Evolutionary conservation across 148 eudicot genomes (phyloP).

Genomic region (Cornus florida): DNA sequence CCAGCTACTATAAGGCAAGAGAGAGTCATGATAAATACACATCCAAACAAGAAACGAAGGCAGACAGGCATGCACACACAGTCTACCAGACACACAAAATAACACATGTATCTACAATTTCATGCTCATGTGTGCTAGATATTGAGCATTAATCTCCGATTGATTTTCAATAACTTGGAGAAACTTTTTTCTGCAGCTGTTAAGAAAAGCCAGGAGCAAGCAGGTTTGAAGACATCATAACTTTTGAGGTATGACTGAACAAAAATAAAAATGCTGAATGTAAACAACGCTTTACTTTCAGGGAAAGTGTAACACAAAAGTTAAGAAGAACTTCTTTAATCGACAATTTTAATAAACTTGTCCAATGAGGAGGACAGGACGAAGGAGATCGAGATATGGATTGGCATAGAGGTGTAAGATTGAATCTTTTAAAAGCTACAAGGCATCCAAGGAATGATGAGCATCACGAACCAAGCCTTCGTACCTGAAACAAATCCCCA

Average conservation of each 20-base stretch:
- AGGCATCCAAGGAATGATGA: too few relatives aligned
- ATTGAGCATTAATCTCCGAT: not conserved
- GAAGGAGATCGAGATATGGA: too few relatives aligned
- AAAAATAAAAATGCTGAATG: not conserved
- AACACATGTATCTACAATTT: not conserved
- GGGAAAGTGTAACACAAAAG: not conserved
- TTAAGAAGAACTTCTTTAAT: not conserved
- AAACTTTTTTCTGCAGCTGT: not conserved
- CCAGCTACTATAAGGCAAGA: conserved; percentile 47
- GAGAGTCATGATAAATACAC: conserved; percentile 1
- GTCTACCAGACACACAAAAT: conserved; percentile 9
- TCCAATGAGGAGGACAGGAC: too few relatives aligned
- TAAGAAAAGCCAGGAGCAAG: not conserved
- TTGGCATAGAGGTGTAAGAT: too few relatives aligned
- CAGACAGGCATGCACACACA: not conserved
- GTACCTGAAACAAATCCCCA: too few relatives aligned
- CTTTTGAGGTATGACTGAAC: not conserved
- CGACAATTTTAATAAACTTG: too few relatives aligned
- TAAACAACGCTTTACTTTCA: not conserved
- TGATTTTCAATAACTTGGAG: not conserved
- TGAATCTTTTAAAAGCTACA: too few relatives aligned
- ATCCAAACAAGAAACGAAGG: conserved; percentile 11
- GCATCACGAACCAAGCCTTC: too few relatives aligned
- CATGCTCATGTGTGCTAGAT: not conserved
- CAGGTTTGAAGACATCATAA: not conserved